Base-by-base conservation (phyloP, 2,329 filamentous ascomycete species). In the Colletotrichum abscissum region DNA sequence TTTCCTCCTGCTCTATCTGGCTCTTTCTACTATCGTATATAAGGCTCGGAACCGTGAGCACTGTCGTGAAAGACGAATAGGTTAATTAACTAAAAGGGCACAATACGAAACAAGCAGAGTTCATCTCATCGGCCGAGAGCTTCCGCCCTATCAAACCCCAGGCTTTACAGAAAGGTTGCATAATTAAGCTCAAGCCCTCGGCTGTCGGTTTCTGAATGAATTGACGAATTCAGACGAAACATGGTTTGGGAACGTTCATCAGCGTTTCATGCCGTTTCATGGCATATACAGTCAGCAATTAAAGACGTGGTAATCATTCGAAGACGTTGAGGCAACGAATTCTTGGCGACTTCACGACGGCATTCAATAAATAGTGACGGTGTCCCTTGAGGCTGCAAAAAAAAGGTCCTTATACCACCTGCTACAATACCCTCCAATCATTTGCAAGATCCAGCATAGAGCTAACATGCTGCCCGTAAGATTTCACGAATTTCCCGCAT, bases 201-300 rank as follows among this genome's bases (percentile, higher is more conserved):
- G 5, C 9, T 24, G 22, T 55, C 35, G 42, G 26, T 59, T 9
- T 19, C 12, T 35, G 12, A 16, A 19, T 22, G 46, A 6, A 70
- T 9, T 19, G 16, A n/a, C 6, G 16, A n/a, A 49, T 49, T 71
- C 60, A 65, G 71, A 62, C 49, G 71, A 73, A 73, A 71, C 71
- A 56, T 30, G 46, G 30, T 16, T 30, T 22, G 28, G 35, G 22
- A 26, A 49, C 33, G 33, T 35, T 26, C 26, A 38, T 62, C 46
- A 38, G 30, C 28, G 71, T 73, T 73, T 70, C 71, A 71, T 11
- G 3, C 19, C 35, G 71, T 73, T 73, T 73, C 71, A 73, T 46
- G 9, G 26, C 28, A 57, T 22, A 22, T 9, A 14, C 5, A 65
- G 30, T 4, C 19, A 26, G 1, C 26, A 65, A 8, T 65, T 33